Conservation (phyloP, 345 rosid genomes). For the Gossypium thurberi region DNA sequence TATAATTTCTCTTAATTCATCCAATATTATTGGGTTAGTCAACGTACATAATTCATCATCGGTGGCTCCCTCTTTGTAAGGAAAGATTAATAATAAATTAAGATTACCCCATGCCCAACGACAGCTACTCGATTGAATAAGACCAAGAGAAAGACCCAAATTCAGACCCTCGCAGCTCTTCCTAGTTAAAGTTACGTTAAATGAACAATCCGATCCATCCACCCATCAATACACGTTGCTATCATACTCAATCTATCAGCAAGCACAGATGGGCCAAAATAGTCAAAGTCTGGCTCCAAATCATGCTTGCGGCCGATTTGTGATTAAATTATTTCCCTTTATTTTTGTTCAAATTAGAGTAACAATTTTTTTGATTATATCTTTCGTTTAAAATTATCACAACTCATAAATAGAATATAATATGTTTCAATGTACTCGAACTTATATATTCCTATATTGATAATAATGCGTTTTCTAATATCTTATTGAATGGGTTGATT, state of each 20-base stretch:
- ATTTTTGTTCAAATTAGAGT: too few relatives aligned
- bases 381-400: too few relatives aligned
- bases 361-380: too few relatives aligned
- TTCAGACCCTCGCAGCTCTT: not conserved
- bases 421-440: fast-evolving
- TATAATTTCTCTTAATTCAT: too few relatives aligned
- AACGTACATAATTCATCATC: too few relatives aligned
- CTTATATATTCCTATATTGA: too few relatives aligned
- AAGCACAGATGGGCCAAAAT: not conserved
- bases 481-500: too few relatives aligned
- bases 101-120: not conserved
- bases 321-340: too few relatives aligned
- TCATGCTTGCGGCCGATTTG: not conserved
- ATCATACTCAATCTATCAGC: not conserved
- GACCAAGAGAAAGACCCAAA: not conserved
- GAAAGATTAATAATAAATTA: too few relatives aligned
- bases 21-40: too few relatives aligned
- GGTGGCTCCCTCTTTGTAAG: too few relatives aligned
- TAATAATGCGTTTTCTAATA: fast-evolving
- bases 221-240: not conserved
- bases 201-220: not conserved
- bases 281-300: not conserved
- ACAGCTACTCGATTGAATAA: not conserved
- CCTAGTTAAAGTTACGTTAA: not conserved
- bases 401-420: too few relatives aligned